Base-by-base conservation (phyloP, 345 rosid species). In the Cochlearia excelsa region DNA sequence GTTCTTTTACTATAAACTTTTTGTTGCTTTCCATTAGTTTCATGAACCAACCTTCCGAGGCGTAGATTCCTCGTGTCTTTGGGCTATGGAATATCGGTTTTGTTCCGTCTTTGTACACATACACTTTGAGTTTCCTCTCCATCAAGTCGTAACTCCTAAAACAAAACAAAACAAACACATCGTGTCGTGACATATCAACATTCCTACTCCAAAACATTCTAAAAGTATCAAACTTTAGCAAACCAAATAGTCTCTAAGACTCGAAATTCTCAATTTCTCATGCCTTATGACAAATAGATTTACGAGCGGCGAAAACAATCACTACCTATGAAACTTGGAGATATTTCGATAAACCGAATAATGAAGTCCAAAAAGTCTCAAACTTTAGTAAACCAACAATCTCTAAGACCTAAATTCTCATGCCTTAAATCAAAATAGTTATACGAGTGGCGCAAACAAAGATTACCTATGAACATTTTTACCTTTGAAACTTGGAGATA, bases 1-100 rank as follows among this genome's bases (percentile, higher is more conserved):
- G 95, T 66, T 88, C 86, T 68, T 71, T 84, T 44, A 83, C 96
- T 42, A 77, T 56, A 49, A 86, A 91, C 63, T 84, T 81, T 69
- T 77, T 84, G 78, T 77, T 82, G 72, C 78, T 83, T 66, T 91
- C 85, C 61, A 91, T 16, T 16, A 16, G 23, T 16, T 16, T 16
- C 23, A 16, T 16, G 23, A 16, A 16, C 23, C 23, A 86, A 59
- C 96, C 98, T 78, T 88, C 96, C 3, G 96, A 86, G 6, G 96
- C 91, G 66, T 88, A 91, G 42, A 86, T 86, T 49, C 95, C 98
- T 63, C 92, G 81, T 79, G 70, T 74, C 59, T 37, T 68, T 42
- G 96, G 78, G 47, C 69, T 81, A 71, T 86, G 98, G 63, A 92
- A 88, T 74, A 84, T 71, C 4, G 95, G 95, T 67, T 82, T 92